Evolutionary conservation across 163 green algal genomes (phyloP).

Genomic region (Chlamydomonas reinhardtii): DNA sequence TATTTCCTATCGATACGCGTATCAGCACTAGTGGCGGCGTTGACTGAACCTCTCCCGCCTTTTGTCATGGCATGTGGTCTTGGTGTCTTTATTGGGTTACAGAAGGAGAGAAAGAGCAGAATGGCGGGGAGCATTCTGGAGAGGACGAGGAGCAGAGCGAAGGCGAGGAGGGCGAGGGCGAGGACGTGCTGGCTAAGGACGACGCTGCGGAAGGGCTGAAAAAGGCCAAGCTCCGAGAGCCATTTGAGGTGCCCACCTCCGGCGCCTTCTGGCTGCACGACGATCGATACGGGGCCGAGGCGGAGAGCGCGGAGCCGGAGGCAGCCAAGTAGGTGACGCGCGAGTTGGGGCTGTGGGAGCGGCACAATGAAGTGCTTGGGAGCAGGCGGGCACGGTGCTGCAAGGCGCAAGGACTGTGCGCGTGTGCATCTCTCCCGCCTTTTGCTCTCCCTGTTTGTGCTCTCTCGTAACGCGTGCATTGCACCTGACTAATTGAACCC

Average conservation of each 20-base stretch:
- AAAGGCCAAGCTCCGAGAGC: constrained; percentile 57
- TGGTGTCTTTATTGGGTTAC: too few species aligned
- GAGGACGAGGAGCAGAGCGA: background rate
- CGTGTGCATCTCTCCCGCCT: too few species aligned
- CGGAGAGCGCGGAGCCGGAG: background rate
- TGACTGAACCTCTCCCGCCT: background rate
- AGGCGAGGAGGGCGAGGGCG: constrained; percentile 21
- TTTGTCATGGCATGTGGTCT: background rate
- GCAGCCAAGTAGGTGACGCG: background rate
- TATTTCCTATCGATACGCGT: too few species aligned
- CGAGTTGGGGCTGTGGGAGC: too few species aligned
- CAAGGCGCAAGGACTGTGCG: too few species aligned
- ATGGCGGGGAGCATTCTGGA: background rate
- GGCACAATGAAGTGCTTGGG: background rate
- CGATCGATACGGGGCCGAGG: constrained; percentile 57
- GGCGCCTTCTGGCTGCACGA: constrained; percentile 71
- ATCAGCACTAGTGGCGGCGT: too few species aligned
- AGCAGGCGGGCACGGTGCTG: too few species aligned
- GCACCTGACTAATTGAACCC: too few species aligned
- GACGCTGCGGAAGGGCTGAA: constrained; percentile 2
- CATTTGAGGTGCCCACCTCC: constrained; percentile 63
- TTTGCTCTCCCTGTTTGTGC: too few species aligned
- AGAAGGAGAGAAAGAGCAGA: background rate
- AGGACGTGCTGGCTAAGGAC: constrained; percentile 10
- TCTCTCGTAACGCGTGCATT: too few species aligned